Evolutionary conservation across 257 asterid species (phyloP).

Genomic region (Solanum habrochaites): DNA sequence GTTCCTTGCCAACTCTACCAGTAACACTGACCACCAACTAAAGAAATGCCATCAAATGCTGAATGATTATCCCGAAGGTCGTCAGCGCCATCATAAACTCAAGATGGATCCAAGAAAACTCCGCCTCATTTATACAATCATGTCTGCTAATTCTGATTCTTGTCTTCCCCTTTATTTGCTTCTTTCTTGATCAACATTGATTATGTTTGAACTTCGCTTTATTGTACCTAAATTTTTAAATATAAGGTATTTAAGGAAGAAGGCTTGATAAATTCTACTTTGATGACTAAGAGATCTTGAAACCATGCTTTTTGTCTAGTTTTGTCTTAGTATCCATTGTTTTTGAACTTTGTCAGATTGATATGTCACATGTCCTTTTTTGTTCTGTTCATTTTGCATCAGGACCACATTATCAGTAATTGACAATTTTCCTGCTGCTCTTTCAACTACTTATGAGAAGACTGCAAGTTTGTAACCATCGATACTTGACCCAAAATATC

Average conservation of each 20-base stretch:
- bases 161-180: background rate
- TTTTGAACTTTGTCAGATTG: background rate
- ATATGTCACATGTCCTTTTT: background rate
- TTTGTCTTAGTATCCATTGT: background rate
- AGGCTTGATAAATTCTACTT: background rate
- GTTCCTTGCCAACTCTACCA: slow-evolving; percentile 78
- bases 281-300: background rate
- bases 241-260: background rate
- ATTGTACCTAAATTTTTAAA: background rate
- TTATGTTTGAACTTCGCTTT: background rate
- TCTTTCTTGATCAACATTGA: background rate
- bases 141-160: slow-evolving; percentile 24
- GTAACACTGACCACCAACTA: slow-evolving; percentile 78
- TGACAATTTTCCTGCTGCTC: background rate
- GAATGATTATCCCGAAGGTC: slow-evolving; percentile 76
- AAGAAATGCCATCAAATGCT: slow-evolving; percentile 54
- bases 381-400: background rate
- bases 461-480: background rate
- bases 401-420: background rate
- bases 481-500: background rate
- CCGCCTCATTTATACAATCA: slow-evolving; percentile 65
- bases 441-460: background rate
- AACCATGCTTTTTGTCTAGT: background rate
- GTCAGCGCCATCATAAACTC: slow-evolving; percentile 61
- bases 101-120: slow-evolving; percentile 94